phyloP scores from a whole-genome alignment of 441 rosid genomes.

The Sinapis alba region DNA sequence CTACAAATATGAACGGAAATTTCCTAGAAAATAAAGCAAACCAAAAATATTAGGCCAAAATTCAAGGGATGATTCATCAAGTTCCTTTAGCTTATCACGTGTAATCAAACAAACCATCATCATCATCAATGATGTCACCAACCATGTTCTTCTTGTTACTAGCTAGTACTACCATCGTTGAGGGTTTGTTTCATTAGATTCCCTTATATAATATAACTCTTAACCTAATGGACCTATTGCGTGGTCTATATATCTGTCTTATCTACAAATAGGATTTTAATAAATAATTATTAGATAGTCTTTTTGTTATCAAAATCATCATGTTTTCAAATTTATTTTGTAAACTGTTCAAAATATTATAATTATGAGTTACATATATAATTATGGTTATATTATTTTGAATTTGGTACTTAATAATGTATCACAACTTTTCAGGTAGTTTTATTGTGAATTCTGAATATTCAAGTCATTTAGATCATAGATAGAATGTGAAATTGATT shows the following conservation, averaged over 20 bases:
- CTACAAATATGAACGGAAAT: slow-evolving; percentile 18
- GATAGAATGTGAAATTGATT: not conserved
- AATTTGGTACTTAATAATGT: not conserved
- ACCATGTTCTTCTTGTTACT: slow-evolving; percentile 16
- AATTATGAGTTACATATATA: too few species aligned
- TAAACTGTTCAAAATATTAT: too few species aligned
- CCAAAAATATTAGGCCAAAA: not conserved
- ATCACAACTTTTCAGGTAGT: not conserved
- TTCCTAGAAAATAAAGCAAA: not conserved
- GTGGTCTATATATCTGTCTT: not conserved
- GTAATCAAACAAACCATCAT: slow-evolving; percentile 8
- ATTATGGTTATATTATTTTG: not conserved
- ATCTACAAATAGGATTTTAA: not conserved
- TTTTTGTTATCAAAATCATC: not conserved
- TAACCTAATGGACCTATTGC: not conserved
- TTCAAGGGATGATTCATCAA: slow-evolving; percentile 6
- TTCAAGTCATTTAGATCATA: not conserved
- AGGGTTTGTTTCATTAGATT: too few species aligned
- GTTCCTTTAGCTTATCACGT: slow-evolving; percentile 8
- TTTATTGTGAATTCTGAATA: not conserved
- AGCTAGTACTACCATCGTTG: not conserved
- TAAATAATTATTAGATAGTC: too few species aligned
- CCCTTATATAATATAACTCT: too few species aligned
- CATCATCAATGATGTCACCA: slow-evolving; percentile 25
- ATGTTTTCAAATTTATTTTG: not conserved